Percentiles rank a stretch among this genome's conserved stretches.
Evolutionary conservation across 495 filamentous ascomycete genomes (phyloP).

Genomic region (Ramalina peruviana): DNA sequence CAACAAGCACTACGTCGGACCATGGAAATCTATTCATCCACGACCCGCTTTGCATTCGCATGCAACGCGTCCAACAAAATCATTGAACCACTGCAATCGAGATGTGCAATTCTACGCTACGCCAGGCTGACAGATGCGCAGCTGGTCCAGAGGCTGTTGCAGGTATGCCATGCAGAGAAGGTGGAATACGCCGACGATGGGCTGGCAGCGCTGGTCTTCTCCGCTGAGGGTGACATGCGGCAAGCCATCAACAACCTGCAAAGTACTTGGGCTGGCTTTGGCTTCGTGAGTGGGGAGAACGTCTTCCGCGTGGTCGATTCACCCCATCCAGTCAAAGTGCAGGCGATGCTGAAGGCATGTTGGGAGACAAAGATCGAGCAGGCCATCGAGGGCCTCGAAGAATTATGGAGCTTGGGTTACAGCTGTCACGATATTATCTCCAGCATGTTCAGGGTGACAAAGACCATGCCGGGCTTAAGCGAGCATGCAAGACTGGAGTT

Average conservation of each 20-base stretch:
- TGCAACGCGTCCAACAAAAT: conserved; percentile 99
- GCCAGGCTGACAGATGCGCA: conserved; percentile 84
- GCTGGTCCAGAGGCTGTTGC: conserved; percentile 74
- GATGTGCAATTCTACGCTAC: conserved; percentile 93
- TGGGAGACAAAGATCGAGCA: conserved; percentile 80
- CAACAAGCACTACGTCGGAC: conserved; percentile 92
- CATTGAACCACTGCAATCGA: conserved; percentile 92
- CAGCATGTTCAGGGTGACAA: conserved; percentile 98
- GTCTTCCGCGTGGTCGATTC: conserved; percentile 97
- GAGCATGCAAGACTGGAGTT: conserved; percentile 94
- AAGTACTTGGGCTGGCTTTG: conserved; percentile 88
- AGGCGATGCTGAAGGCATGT: conserved; percentile 95
- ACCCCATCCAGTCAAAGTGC: conserved; percentile 94
- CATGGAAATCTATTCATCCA: conserved; percentile 98
- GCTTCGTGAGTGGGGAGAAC: conserved; percentile 92
- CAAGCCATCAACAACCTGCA: conserved; percentile 99
- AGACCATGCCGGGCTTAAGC: conserved; percentile 75
- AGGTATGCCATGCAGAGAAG: conserved; percentile 75
- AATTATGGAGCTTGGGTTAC: conserved; percentile 90
- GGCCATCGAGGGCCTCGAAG: conserved; percentile 74
- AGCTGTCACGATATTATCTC: conserved; percentile 94
- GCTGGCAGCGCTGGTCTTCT: conserved; percentile 88
- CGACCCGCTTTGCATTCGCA: conserved; percentile 93
- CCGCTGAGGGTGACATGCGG: conserved; percentile 95
- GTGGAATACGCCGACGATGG: conserved; percentile 87